Conservation (phyloP, 176 grass and related monocot species). For the Oryza coarctata region DNA sequence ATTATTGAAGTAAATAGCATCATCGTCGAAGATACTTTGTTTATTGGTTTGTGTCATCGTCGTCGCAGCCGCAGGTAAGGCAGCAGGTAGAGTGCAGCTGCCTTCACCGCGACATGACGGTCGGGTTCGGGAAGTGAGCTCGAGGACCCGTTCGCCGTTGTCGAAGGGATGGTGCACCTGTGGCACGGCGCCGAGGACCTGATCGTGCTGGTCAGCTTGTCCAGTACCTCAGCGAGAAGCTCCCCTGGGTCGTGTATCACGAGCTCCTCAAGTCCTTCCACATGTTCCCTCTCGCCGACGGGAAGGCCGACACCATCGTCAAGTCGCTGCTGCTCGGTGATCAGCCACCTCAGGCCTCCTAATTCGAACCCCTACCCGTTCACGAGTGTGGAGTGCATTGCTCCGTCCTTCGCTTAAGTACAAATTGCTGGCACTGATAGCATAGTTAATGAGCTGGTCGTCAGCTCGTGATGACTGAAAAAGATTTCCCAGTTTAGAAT, state of each 20-base stretch:
- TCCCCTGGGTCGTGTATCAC: constrained; percentile 72
- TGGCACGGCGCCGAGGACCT: constrained; percentile 76
- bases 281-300: constrained; percentile 51
- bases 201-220: constrained; percentile 57
- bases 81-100: constrained; percentile 63
- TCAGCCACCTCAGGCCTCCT: background rate
- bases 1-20: no score
- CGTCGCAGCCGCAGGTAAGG: constrained; percentile 47
- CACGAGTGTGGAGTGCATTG: background rate
- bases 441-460: background rate
- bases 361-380: background rate
- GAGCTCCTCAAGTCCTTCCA: constrained; percentile 68
- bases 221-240: constrained; percentile 56
- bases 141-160: constrained; percentile 57
- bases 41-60: background rate
- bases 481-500: background rate
- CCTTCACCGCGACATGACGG: constrained; percentile 78
- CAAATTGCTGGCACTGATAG: background rate
- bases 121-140: constrained; percentile 77
- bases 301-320: constrained; percentile 61
- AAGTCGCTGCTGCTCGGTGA: constrained; percentile 54
- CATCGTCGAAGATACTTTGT: no score
- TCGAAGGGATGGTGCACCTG: constrained; percentile 61
- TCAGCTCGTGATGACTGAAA: background rate
- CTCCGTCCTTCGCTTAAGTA: background rate